These are phyloP conservation scores for Stevia rebaudiana DNA, from an alignment of 140 eudicot genomes.

Conservation along the genomic window DNA sequence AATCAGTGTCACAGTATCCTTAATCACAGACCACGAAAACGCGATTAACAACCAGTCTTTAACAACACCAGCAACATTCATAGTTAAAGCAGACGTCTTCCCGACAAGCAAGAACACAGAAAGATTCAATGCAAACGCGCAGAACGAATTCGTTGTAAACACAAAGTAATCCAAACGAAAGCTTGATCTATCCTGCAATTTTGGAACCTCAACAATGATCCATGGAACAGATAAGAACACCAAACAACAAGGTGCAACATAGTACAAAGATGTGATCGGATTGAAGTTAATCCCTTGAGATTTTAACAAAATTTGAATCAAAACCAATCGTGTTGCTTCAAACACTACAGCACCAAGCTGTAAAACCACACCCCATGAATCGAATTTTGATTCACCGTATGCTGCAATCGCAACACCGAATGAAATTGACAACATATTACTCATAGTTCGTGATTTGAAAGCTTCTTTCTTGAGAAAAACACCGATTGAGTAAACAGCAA, in stretches of 20 bases:
- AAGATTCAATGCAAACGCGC: conserved; percentile 70
- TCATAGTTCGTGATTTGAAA: conserved; percentile 38
- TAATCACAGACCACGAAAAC: conserved; percentile 87
- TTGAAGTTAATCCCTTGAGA: conserved; percentile 53
- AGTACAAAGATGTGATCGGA: conserved; percentile 66
- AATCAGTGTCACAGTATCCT: conserved; percentile 62
- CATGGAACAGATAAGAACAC: conserved; percentile 59
- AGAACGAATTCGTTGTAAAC: conserved; percentile 56
- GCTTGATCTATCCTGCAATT: conserved; percentile 28
- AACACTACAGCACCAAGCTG: conserved; percentile 62
- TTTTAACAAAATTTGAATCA: conserved; percentile 61
- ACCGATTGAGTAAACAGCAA: conserved; percentile 51
- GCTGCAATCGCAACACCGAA: conserved; percentile 63
- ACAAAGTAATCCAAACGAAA: conserved; percentile 51
- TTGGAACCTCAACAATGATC: conserved; percentile 56
- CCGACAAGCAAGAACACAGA: conserved; percentile 75
- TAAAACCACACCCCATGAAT: conserved; percentile 47
- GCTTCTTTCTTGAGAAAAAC: conserved; percentile 42
- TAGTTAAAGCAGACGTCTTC: conserved; percentile 78
- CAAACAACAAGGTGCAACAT: conserved; percentile 68
- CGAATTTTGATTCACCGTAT: conserved; percentile 46
- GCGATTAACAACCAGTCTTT: conserved; percentile 84
- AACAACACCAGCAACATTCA: conserved; percentile 86
- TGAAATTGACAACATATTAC: conserved; percentile 54
- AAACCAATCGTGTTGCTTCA: conserved; percentile 63